Percentiles rank a stretch among this genome's conserved stretches.
These are phyloP conservation scores for Yarrowia deformans DNA, from an alignment of 805 yeast genomes.

Conservation along the genomic window DNA sequence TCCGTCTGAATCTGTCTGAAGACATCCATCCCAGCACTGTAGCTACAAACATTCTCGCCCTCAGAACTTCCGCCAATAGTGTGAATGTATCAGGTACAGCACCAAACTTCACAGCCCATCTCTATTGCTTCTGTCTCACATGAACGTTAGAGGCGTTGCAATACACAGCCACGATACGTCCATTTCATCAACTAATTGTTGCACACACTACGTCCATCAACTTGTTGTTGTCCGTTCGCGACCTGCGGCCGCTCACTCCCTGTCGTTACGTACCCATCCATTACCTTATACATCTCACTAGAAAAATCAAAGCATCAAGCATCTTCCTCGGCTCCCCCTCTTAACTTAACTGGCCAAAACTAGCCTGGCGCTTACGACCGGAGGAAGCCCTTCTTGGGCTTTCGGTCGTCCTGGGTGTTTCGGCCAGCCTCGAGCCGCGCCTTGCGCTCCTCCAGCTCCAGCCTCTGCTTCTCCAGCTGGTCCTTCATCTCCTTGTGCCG, in stretches of 20 bases:
- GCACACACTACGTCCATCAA: no score
- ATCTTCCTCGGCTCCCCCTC: slow-evolving; percentile 2
- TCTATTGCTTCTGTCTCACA: background rate
- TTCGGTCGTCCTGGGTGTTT: slow-evolving; percentile 32
- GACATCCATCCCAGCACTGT: no score
- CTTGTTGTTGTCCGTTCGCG: no score
- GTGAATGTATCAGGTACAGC: no score
- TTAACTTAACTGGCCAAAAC: slow-evolving; percentile 3
- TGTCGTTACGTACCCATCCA: slow-evolving; percentile 2
- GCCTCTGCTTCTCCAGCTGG: slow-evolving; percentile 84
- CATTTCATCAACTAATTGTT: no score
- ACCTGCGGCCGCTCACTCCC: background rate
- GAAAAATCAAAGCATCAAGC: slow-evolving; percentile 31
- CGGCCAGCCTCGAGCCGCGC: slow-evolving; percentile 59
- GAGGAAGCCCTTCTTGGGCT: slow-evolving; percentile 38
- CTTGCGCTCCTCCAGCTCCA: slow-evolving; percentile 90
- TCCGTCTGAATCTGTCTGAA: no score
- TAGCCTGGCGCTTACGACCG: slow-evolving; percentile 8
- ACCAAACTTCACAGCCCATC: background rate
- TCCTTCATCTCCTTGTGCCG: slow-evolving; percentile 98
- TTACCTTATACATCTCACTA: slow-evolving; percentile 21
- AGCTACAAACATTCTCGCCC: no score
- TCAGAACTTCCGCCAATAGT: no score
- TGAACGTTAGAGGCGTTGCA: no score
- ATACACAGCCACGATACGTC: no score